phyloP scores from a whole-genome alignment of 163 green algal species.

The Smithsoniella earleae region DNA sequence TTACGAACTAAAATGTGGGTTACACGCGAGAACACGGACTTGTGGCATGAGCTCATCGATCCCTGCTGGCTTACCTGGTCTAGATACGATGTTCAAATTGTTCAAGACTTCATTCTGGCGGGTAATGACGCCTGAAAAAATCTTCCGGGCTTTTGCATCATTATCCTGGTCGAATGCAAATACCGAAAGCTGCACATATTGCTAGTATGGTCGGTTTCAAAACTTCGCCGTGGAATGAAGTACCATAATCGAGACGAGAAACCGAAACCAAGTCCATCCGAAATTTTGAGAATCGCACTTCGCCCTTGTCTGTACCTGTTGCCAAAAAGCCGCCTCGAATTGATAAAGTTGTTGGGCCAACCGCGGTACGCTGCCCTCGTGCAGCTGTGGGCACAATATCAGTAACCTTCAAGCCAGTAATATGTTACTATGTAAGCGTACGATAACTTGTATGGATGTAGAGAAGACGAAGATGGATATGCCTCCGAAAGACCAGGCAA shows the following conservation, averaged over 20 bases:
- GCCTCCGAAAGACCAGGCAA: no score
- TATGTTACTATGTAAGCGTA: no score
- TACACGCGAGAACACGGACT: no score
- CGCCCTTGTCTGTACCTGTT: slow-evolving; percentile 17
- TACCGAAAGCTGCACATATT: background rate
- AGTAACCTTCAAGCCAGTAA: background rate
- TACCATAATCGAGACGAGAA: no score
- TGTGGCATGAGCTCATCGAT: no score
- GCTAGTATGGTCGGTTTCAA: background rate
- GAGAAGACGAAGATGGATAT: no score
- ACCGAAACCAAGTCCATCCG: no score
- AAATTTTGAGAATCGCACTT: no score
- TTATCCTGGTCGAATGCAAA: background rate
- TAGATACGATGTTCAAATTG: slow-evolving; percentile 10
- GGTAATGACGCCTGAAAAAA: background rate
- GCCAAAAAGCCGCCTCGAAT: background rate
- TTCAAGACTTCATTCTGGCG: slow-evolving; percentile 21
- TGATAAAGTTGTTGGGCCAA: background rate
- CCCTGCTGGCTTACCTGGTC: background rate
- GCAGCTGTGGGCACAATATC: background rate
- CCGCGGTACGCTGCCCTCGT: background rate
- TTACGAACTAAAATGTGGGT: no score
- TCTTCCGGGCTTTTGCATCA: background rate
- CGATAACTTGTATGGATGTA: no score
- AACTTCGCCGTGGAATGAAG: no score